A percentile compares a stretch with the other conserved stretches of the same genome.
Evolutionary conservation across 257 asterid species (phyloP).

Genomic region (Petunia secreta): DNA sequence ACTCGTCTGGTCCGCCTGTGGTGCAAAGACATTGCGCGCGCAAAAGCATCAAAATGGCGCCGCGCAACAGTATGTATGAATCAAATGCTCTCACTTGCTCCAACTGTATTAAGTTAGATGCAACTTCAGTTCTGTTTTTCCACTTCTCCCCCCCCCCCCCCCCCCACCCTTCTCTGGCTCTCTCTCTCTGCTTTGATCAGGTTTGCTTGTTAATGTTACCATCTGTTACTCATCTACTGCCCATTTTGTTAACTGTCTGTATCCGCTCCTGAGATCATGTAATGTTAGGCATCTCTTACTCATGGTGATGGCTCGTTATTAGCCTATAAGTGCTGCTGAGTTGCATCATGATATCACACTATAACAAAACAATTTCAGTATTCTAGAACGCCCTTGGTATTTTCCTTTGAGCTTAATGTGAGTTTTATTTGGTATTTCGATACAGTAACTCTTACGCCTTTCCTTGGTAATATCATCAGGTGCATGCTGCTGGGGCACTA

Average conservation of each 20-base stretch:
- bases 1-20: too few species aligned
- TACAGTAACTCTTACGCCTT: conserved; percentile 16
- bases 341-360: conserved; percentile 4
- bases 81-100: conserved; percentile 12
- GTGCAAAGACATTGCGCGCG: too few species aligned
- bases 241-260: not conserved
- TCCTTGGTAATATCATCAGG: conserved; percentile 46
- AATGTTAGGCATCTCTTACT: not conserved
- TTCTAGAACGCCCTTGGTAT: not conserved
- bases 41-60: too few species aligned
- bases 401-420: not conserved
- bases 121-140: not conserved
- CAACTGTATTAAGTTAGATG: conserved; percentile 18
- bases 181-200: conserved; percentile 9
- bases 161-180: not conserved
- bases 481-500: conserved; percentile 96
- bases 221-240: conserved; percentile 10
- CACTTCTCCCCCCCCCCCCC: too few species aligned
- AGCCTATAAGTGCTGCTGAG: not conserved
- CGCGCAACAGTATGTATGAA: not conserved
- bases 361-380: not conserved
- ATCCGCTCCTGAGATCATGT: conserved; percentile 14
- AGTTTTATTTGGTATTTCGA: not conserved
- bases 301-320: not conserved
- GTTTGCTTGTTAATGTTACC: not conserved